Conservation (phyloP, 371 early-diverging fungal genomes). For the Mycotypha africana region DNA sequence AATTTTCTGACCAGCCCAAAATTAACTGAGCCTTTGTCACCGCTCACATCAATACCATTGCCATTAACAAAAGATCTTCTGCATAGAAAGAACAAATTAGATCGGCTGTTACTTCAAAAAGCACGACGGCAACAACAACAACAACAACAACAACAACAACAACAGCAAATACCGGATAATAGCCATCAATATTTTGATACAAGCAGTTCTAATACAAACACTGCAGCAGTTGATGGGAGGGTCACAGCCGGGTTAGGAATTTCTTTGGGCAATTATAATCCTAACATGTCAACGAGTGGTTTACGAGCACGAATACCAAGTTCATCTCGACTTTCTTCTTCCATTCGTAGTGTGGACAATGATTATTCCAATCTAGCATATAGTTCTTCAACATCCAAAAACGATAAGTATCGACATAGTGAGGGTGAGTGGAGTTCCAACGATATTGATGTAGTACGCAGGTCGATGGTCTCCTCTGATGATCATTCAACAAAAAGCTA, state of each 20-base stretch:
- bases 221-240: constrained; percentile 21
- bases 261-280: constrained; percentile 5
- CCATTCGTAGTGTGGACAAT: constrained; percentile 13
- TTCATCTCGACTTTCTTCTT: constrained; percentile 4
- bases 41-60: constrained; percentile 1
- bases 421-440: no score
- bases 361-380: no score
- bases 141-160: no score
- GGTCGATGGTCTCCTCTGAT: no score
- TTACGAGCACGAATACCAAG: constrained; percentile 7
- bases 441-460: no score
- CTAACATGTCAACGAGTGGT: neutral
- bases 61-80: constrained; percentile 43
- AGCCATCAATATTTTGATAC: neutral
- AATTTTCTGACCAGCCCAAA: no score
- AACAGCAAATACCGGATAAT: no score
- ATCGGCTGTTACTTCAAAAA: constrained; percentile 21
- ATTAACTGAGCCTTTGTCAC: neutral
- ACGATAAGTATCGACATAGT: no score
- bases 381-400: no score
- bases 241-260: constrained; percentile 37
- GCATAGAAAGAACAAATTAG: constrained; percentile 36
- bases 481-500: no score
- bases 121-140: no score
- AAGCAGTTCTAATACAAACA: neutral